Base-by-base conservation (phyloP, 2,329 filamentous ascomycete species). In the Lasiodiplodia gonubiensis region DNA sequence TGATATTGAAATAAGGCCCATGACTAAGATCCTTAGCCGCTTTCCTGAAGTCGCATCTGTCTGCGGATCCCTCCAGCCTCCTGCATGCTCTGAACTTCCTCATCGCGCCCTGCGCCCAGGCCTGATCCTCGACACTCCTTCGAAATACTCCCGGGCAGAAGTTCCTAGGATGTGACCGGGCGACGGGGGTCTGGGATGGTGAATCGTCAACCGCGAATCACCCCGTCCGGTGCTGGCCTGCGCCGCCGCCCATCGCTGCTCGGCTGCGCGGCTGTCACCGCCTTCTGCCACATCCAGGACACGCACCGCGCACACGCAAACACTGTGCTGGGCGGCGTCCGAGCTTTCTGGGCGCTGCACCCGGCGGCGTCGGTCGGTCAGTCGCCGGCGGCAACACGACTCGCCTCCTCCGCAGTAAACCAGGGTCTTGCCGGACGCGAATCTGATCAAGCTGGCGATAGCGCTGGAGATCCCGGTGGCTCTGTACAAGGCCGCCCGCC, bases 1-100 rank as follows among this genome's bases (percentile, higher is more conserved):
- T 53, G 65, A 61, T 61, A 67, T 67, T 48, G 65, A 67, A 67
- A 59, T 67, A 67, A 67, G 55, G 65, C 65, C 55, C 65, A 67
- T 67, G 65, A 67, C 65, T 67, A 67, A 67, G 46, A 52, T 57
- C 53, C 48, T 52, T 67, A 67, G 64, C 54, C 64, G 23, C 54
- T 67, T 55, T 42, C 54, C 54, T 48, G 55, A 54, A 30, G 18
- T 42, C 48, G 52, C 52, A 30, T 66, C 64, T n/a, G 27, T 30
- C 14, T 66, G 64, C 52, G 64, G 64, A 66, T 66, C 64, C 42
- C 53, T 51, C 49, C 53, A 57, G 57, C 25, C 42, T 61, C 23
- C 42, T 61, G 57, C 57, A 61, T 14, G 57, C 14, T 4, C 37
- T 49, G 55, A 48, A 30, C 61, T 53, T 49, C 37, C 14, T 46